Evolutionary conservation across 768 basidiomycete species (phyloP).

Genomic region (Russula lepida): DNA sequence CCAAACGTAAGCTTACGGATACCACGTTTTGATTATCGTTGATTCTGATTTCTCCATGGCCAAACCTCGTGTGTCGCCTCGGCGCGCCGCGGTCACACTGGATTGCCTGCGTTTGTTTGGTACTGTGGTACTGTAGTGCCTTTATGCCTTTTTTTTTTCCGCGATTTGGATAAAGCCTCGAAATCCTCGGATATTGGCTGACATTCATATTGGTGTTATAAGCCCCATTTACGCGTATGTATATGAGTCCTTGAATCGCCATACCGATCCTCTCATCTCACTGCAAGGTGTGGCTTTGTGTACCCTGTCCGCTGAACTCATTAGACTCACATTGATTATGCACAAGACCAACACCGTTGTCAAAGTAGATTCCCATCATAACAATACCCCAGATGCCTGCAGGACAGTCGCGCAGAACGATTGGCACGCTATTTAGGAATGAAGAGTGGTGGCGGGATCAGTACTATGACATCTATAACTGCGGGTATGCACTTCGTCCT

Average conservation of each 20-base stretch:
- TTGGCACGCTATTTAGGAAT: constrained; percentile 1
- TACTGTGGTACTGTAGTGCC: too few species aligned
- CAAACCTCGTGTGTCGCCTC: too few species aligned
- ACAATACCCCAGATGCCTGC: background rate
- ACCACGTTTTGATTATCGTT: too few species aligned
- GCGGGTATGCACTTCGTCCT: constrained; percentile 15
- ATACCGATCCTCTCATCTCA: background rate
- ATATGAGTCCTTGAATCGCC: background rate
- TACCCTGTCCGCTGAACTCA: background rate
- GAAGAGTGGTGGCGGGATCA: constrained; percentile 17
- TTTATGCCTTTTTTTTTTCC: too few species aligned
- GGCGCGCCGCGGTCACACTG: too few species aligned
- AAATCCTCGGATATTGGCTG: too few species aligned
- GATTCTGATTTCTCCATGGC: too few species aligned
- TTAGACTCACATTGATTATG: background rate
- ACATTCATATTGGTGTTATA: too few species aligned
- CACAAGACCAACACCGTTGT: too few species aligned
- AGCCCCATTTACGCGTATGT: background rate
- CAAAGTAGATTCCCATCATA: background rate
- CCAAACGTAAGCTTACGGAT: too few species aligned
- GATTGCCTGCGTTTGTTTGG: too few species aligned
- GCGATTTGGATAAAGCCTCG: too few species aligned
- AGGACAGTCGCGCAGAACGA: background rate
- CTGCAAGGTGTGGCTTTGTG: background rate
- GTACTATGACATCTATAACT: background rate